Evolutionary conservation across 2,329 filamentous ascomycete species (phyloP).

Genomic region (Fusarium sp.): DNA sequence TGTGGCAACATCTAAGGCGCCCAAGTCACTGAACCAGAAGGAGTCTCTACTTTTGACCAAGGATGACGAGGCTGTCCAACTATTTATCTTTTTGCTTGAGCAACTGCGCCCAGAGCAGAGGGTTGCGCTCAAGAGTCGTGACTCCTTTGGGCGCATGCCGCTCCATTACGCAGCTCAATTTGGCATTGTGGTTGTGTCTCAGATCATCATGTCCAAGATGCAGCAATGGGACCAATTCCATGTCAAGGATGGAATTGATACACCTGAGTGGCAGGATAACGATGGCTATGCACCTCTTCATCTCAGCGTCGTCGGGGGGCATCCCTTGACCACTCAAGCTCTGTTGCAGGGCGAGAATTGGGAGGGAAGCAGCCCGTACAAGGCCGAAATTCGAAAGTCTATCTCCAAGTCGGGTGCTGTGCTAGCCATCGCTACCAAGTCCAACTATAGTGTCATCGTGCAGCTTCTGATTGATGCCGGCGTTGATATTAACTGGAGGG

Average conservation of each 20-base stretch:
- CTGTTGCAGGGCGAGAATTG: conserved; percentile 83
- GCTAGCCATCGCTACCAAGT: conserved; percentile 85
- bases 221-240: conserved; percentile 89
- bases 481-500: conserved; percentile 92
- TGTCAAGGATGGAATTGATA: conserved; percentile 85
- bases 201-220: conserved; percentile 87
- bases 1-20: conserved; percentile 68
- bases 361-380: conserved; percentile 69
- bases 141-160: conserved; percentile 83
- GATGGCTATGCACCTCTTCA: conserved; percentile 93
- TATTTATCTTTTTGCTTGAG: conserved; percentile 71
- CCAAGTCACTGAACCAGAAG: conserved; percentile 68
- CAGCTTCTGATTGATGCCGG: conserved; percentile 87
- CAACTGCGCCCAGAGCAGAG: conserved; percentile 73
- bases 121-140: conserved; percentile 70
- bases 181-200: conserved; percentile 89
- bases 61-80: conserved; percentile 78
- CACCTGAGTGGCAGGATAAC: conserved; percentile 86
- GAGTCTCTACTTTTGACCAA: conserved; percentile 72
- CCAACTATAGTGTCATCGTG: conserved; percentile 85
- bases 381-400: conserved; percentile 70
- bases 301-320: conserved; percentile 89
- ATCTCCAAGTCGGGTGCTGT: conserved; percentile 88
- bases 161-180: conserved; percentile 96
- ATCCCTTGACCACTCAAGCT: conserved; percentile 82